A percentile compares a stretch with the other conserved stretches of the same genome.
Evolutionary conservation across 805 yeast genomes (phyloP).

Genomic region (Barnettozyma pratensis): DNA sequence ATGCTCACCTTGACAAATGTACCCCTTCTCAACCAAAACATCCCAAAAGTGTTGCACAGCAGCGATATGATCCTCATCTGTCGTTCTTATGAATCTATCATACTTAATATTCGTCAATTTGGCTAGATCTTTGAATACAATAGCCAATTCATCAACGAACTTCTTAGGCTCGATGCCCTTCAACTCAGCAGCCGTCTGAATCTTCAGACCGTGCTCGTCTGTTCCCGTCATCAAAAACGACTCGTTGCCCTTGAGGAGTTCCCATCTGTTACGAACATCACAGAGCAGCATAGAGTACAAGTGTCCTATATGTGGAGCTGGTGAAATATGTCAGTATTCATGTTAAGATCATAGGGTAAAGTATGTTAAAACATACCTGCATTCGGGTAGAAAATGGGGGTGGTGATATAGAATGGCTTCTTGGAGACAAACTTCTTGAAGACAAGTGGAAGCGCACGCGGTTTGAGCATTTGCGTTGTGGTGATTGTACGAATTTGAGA

Average conservation of each 20-base stretch:
- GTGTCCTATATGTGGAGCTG: conserved; percentile 88
- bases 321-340: not conserved
- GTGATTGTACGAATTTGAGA: no score
- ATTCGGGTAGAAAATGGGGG: conserved; percentile 95
- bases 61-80: conserved; percentile 70
- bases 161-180: conserved; percentile 49
- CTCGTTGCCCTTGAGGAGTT: conserved; percentile 35
- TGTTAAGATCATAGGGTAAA: not conserved
- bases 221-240: conserved; percentile 82
- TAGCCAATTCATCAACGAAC: conserved; percentile 68
- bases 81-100: conserved; percentile 84
- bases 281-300: conserved; percentile 80
- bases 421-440: conserved; percentile 3
- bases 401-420: conserved; percentile 50
- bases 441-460: not conserved
- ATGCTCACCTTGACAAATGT: conserved; percentile 78
- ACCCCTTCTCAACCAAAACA: conserved; percentile 49
- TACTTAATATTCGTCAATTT: conserved; percentile 48
- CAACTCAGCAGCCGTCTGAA: conserved; percentile 74
- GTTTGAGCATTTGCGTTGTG: no score
- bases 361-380: conserved; percentile 40
- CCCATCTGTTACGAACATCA: conserved; percentile 79
- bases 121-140: conserved; percentile 63
- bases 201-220: conserved; percentile 95
- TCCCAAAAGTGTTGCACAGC: conserved; percentile 73